These are phyloP conservation scores for Fraxinus velutina DNA, from an alignment of 305 asterid species.

Conservation along the genomic window DNA sequence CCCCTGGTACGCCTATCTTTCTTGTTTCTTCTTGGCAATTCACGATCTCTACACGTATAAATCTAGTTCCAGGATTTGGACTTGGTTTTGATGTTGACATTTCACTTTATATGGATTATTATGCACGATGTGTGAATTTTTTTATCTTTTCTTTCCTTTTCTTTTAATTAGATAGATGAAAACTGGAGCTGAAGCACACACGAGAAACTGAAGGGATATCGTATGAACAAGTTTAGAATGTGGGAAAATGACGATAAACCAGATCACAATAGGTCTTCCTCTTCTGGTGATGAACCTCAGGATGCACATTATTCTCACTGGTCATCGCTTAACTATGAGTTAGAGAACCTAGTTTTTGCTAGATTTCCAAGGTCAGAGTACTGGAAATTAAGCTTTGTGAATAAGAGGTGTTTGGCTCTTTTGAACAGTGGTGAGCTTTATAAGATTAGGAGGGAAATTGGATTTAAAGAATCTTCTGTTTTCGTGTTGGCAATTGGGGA, in stretches of 20 bases:
- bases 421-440: conserved; percentile 53
- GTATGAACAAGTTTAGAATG: conserved; percentile 26
- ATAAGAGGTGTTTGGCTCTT: conserved; percentile 52
- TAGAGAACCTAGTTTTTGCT: conserved; percentile 57
- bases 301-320: conserved; percentile 68
- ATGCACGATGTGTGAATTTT: neutral
- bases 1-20: neutral
- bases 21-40: neutral
- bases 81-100: neutral
- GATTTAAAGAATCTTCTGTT: conserved; percentile 53
- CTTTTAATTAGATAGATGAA: neutral
- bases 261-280: neutral
- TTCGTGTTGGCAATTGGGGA: conserved; percentile 69
- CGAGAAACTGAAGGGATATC: conserved; percentile 16
- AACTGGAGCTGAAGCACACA: neutral
- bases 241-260: conserved; percentile 9
- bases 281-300: conserved; percentile 48
- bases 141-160: neutral
- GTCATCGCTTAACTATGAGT: conserved; percentile 51
- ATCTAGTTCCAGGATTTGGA: neutral
- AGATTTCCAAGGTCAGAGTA: conserved; percentile 60
- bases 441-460: conserved; percentile 48
- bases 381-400: conserved; percentile 53
- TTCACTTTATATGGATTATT: neutral
- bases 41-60: neutral